Percentiles rank a stretch among this genome's conserved stretches.
phyloP scores from a whole-genome alignment of 2,329 filamentous ascomycete species.

The Fusarium tricinctum region DNA sequence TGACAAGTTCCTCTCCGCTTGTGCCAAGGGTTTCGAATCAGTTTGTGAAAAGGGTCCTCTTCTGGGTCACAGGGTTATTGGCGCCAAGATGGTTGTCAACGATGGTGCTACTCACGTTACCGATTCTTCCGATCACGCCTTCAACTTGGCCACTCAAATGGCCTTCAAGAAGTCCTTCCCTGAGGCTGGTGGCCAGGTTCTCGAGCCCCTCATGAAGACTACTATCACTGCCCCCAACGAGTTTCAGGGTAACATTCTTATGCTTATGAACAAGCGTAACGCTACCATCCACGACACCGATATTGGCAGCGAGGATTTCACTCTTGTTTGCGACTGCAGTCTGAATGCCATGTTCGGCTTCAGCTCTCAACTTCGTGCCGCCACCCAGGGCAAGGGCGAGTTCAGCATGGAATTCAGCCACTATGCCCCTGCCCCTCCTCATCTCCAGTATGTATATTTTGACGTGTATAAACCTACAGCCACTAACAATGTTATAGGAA shows the following conservation, averaged over 20 bases:
- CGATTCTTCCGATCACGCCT: slow-evolving; percentile 96
- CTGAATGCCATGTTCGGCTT: slow-evolving; percentile 99
- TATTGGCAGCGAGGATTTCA: slow-evolving; percentile 94
- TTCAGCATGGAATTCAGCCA: slow-evolving; percentile 99
- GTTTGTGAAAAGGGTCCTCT: slow-evolving; percentile 89
- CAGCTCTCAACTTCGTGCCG: slow-evolving; percentile 88
- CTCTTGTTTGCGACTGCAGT: slow-evolving; percentile 89
- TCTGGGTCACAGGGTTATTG: slow-evolving; percentile 92
- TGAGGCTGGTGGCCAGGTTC: slow-evolving; percentile 82
- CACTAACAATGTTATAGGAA: slow-evolving; percentile 59
- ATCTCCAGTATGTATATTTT: slow-evolving; percentile 80
- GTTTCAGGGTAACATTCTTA: slow-evolving; percentile 97
- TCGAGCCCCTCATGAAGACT: slow-evolving; percentile 98
- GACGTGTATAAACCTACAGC: not conserved
- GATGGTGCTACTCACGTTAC: slow-evolving; percentile 98
- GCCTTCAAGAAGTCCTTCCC: slow-evolving; percentile 96
- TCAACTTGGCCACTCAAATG: slow-evolving; percentile 94
- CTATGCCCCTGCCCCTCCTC: slow-evolving; percentile 87
- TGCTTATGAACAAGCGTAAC: slow-evolving; percentile 95
- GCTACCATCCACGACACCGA: slow-evolving; percentile 96
- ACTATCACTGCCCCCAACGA: slow-evolving; percentile 95
- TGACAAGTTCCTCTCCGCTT: slow-evolving; percentile 95
- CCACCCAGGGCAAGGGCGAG: slow-evolving; percentile 98
- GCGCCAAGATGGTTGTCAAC: slow-evolving; percentile 90
- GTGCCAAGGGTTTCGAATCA: slow-evolving; percentile 91